A percentile compares a stretch with the other conserved stretches of the same genome.
phyloP scores from a whole-genome alignment of 2,329 filamentous ascomycete genomes.

The Aspergillus phoenicis region DNA sequence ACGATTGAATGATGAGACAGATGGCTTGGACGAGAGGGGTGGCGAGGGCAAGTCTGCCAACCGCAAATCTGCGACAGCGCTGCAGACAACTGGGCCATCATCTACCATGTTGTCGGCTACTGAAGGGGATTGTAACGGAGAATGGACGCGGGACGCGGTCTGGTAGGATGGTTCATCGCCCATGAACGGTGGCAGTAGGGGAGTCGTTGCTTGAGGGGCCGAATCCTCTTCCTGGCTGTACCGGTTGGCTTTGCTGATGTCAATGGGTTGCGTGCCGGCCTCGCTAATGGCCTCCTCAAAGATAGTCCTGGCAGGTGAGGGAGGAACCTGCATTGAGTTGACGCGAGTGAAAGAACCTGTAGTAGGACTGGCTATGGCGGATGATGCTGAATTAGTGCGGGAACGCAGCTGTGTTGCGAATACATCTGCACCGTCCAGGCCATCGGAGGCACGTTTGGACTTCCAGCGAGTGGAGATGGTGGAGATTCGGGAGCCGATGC shows the following conservation, averaged over 20 bases:
- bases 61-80: conserved; percentile 49
- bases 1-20: conserved; percentile 71
- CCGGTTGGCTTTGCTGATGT: conserved; percentile 57
- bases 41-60: conserved; percentile 63
- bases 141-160: conserved; percentile 64
- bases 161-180: conserved; percentile 55
- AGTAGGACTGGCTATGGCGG: conserved; percentile 40
- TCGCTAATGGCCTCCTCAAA: conserved; percentile 58
- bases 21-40: conserved; percentile 75
- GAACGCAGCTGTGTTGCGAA: conserved; percentile 40
- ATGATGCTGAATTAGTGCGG: conserved; percentile 47
- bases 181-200: conserved; percentile 80
- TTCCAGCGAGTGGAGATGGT: conserved; percentile 63
- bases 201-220: conserved; percentile 73
- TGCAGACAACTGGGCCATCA: conserved; percentile 47
- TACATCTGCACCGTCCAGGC: conserved; percentile 30
- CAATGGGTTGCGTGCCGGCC: conserved; percentile 54
- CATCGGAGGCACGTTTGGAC: conserved; percentile 41
- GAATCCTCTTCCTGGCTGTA: conserved; percentile 52
- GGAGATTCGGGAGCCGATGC: conserved; percentile 69
- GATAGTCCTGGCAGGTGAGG: conserved; percentile 65
- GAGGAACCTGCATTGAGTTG: conserved; percentile 57
- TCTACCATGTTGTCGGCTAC: conserved; percentile 62
- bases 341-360: conserved; percentile 40
- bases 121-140: conserved; percentile 83